Conservation (phyloP, 78 protist genomes). For the Emiliania huxleyi region DNA sequence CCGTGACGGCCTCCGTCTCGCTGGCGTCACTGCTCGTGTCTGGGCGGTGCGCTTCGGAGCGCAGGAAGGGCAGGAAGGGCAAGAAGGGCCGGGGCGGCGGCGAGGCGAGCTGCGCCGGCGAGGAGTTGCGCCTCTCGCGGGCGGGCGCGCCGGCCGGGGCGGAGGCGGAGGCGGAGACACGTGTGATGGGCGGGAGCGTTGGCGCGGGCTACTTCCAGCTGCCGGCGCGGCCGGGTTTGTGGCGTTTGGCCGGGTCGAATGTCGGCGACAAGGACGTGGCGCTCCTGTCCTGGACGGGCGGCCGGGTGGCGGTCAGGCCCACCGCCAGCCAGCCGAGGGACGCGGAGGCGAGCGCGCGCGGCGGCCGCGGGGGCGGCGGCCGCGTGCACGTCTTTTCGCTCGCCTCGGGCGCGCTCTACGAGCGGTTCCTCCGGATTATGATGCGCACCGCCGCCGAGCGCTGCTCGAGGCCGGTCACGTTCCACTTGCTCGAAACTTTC, state of each 20-base stretch:
- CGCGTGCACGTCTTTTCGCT: conserved; percentile 91
- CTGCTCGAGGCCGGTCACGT: conserved; percentile 75
- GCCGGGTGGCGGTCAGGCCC: not conserved
- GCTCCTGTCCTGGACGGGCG: not conserved
- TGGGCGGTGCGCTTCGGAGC: too few species aligned
- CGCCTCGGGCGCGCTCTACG: conserved; percentile 96
- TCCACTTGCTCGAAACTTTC: conserved; percentile 89
- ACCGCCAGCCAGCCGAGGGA: not conserved
- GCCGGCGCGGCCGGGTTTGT: conserved; percentile 77
- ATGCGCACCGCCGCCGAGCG: conserved; percentile 77
- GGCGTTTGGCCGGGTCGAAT: conserved; percentile 48
- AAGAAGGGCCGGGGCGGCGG: not conserved
- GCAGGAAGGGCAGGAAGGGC: not conserved
- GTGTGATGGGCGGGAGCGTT: too few species aligned
- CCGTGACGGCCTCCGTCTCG: too few species aligned
- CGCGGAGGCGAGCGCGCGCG: not conserved
- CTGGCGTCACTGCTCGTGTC: too few species aligned
- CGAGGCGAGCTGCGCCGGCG: conserved; percentile 30
- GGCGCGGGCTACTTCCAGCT: conserved; percentile 88
- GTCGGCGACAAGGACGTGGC: not conserved
- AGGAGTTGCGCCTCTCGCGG: not conserved
- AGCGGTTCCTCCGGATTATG: conserved; percentile 93
- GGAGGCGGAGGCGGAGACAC: too few species aligned
- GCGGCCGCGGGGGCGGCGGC: conserved; percentile 28
- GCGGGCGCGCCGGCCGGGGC: too few species aligned